A percentile compares a stretch with the other conserved stretches of the same genome.
Conservation (phyloP, 768 basidiomycete genomes). For the Kwoniella sp. region DNA sequence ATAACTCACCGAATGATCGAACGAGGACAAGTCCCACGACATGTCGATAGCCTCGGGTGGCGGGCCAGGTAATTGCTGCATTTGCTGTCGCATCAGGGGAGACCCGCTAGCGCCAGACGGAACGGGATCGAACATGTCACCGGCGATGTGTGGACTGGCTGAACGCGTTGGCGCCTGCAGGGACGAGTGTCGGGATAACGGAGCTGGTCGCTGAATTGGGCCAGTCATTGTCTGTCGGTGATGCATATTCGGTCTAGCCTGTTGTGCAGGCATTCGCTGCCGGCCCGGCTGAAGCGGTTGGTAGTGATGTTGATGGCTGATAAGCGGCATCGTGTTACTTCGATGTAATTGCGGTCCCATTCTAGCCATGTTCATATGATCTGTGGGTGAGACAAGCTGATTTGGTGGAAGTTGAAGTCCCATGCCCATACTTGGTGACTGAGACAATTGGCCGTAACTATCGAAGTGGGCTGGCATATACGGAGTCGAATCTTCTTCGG, state of each 20-base stretch:
- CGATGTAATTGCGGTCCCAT: slow-evolving; percentile 23
- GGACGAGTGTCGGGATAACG: slow-evolving; percentile 26
- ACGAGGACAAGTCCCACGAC: slow-evolving; percentile 14
- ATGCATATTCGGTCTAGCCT: slow-evolving; percentile 21
- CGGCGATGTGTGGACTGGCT: slow-evolving; percentile 37
- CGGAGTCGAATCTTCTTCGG: slow-evolving; percentile 22
- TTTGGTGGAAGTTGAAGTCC: slow-evolving; percentile 8
- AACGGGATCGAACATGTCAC: slow-evolving; percentile 38
- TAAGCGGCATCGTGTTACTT: slow-evolving; percentile 18
- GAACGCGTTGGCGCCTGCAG: slow-evolving; percentile 28
- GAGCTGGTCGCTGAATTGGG: slow-evolving; percentile 21
- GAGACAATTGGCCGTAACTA: slow-evolving; percentile 16
- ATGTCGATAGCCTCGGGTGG: slow-evolving; percentile 24
- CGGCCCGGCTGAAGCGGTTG: slow-evolving; percentile 12
- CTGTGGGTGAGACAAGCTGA: slow-evolving; percentile 27
- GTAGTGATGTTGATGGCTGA: slow-evolving; percentile 18
- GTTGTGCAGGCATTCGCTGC: slow-evolving; percentile 10
- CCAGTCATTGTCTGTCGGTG: slow-evolving; percentile 32
- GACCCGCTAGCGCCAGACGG: slow-evolving; percentile 21
- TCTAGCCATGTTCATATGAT: slow-evolving; percentile 27
- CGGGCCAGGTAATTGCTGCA: slow-evolving; percentile 14
- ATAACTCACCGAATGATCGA: slow-evolving; percentile 11
- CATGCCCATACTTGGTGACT: slow-evolving; percentile 15
- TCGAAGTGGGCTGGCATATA: slow-evolving; percentile 27
- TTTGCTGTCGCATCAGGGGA: slow-evolving; percentile 25